Conservation (phyloP, 2,329 filamentous ascomycete species). For the Gaeumannomyces sp. region DNA sequence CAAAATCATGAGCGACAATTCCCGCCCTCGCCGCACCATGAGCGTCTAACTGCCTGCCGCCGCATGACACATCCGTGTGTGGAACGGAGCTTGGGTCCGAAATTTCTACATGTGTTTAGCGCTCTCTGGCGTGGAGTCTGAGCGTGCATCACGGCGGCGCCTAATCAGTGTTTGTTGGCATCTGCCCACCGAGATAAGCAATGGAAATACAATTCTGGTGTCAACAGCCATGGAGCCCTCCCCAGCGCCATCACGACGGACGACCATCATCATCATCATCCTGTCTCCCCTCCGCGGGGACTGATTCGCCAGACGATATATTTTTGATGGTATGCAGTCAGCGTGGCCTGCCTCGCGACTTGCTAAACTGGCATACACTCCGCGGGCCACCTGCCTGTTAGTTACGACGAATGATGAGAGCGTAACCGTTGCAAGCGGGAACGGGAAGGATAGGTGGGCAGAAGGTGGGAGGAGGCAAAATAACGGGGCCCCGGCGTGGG, state of each 20-base stretch:
- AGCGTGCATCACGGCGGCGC: not conserved
- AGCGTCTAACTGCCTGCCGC: not conserved
- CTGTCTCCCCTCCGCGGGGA: no score
- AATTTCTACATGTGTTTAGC: not conserved
- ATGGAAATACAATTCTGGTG: not conserved
- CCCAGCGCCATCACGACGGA: not conserved
- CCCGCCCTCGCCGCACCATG: no score
- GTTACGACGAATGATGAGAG: not conserved
- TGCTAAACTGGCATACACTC: not conserved
- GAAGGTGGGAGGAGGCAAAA: not conserved
- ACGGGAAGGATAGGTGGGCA: not conserved
- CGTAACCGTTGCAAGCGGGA: conserved; percentile 7
- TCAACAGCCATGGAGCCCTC: no score
- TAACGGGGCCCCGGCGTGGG: not conserved
- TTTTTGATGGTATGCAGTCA: not conserved
- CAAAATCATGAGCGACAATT: no score
- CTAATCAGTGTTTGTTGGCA: not conserved
- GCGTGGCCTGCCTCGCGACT: not conserved
- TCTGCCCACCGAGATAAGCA: not conserved
- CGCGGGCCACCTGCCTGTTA: no score
- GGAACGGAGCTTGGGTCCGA: not conserved
- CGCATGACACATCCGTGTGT: not conserved
- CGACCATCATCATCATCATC: not conserved
- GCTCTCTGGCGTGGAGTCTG: not conserved
- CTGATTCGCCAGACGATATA: not conserved